Percentiles rank a stretch among this genome's conserved stretches.
Evolutionary conservation across 2,329 filamentous ascomycete species (phyloP).

Genomic region (Teratosphaeriaceae sp.): DNA sequence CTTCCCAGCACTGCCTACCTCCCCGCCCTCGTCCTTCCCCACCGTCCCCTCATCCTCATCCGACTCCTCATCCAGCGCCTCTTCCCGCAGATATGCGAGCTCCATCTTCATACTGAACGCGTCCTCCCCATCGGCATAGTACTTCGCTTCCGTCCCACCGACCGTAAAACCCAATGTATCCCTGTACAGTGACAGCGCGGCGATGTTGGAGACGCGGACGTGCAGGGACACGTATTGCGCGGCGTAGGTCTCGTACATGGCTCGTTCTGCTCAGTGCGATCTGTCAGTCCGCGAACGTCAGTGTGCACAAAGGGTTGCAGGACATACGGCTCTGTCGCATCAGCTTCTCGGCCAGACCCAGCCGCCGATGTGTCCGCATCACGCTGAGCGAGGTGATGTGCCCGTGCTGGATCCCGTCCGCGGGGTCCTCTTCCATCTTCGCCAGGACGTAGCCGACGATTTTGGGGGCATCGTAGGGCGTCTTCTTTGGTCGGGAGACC

Average conservation of each 20-base stretch:
- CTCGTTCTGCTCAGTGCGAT: conserved; percentile 61
- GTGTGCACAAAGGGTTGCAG: neutral
- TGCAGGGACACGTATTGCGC: conserved; percentile 93
- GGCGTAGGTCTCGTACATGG: conserved; percentile 92
- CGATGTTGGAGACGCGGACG: conserved; percentile 88
- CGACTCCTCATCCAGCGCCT: conserved; percentile 44
- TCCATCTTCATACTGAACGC: conserved; percentile 92
- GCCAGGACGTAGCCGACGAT: conserved; percentile 99
- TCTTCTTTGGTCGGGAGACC: conserved; percentile 69
- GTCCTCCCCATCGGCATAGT: conserved; percentile 97
- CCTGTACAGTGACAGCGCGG: conserved; percentile 85
- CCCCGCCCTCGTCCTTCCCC: conserved; percentile 36
- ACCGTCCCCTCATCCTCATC: conserved; percentile 35
- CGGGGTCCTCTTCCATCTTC: conserved; percentile 98
- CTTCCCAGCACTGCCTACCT: conserved; percentile 31
- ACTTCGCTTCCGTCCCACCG: conserved; percentile 79
- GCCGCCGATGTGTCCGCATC: conserved; percentile 86
- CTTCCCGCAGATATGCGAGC: conserved; percentile 52
- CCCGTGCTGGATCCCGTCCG: conserved; percentile 84
- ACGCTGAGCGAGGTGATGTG: conserved; percentile 95
- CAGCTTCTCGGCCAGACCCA: conserved; percentile 93
- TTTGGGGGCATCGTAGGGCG: conserved; percentile 84
- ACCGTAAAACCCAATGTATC: conserved; percentile 85
- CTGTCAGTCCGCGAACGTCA: neutral
- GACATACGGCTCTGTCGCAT: conserved; percentile 90